Conservation (phyloP, 2,329 filamentous ascomycete genomes). For the Stemphylium lycopersici region DNA sequence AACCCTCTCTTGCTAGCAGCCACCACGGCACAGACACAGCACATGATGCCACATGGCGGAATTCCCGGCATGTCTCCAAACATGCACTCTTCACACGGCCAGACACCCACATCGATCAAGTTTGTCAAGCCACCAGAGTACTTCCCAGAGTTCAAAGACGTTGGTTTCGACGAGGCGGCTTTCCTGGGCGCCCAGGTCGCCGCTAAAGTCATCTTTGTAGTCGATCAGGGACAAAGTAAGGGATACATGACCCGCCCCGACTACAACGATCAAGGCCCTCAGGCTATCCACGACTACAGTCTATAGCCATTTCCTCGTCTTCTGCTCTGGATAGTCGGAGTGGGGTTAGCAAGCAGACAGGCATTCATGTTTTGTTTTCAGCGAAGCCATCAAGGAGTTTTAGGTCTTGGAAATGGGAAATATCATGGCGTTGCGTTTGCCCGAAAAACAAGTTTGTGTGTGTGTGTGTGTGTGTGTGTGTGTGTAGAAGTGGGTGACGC, state of each 20-base stretch:
- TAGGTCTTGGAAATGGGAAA: constrained; percentile 24
- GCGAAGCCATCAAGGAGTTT: constrained; percentile 21
- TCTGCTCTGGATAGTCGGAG: neutral
- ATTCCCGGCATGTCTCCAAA: constrained; percentile 52
- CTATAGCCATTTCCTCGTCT: constrained; percentile 24
- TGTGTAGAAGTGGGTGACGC: neutral
- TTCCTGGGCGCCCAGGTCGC: constrained; percentile 90
- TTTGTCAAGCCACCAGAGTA: constrained; percentile 79
- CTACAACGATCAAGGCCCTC: constrained; percentile 71
- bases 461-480: constrained; percentile 2
- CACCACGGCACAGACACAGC: constrained; percentile 71
- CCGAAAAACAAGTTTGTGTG: constrained; percentile 13
- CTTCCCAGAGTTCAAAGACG: constrained; percentile 85
- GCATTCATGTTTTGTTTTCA: constrained; percentile 5
- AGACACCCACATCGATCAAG: constrained; percentile 86
- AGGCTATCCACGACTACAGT: constrained; percentile 65
- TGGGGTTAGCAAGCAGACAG: neutral
- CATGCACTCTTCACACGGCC: constrained; percentile 67
- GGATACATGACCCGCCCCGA: constrained; percentile 72
- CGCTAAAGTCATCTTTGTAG: constrained; percentile 74
- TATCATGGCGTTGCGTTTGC: constrained; percentile 21
- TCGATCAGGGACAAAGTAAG: constrained; percentile 70
- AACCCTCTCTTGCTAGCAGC: constrained; percentile 93
- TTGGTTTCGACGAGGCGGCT: constrained; percentile 76
- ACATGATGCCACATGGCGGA: constrained; percentile 52